Conservation (phyloP, 106 monocot species). For the Alisma plantagoaquatica region DNA sequence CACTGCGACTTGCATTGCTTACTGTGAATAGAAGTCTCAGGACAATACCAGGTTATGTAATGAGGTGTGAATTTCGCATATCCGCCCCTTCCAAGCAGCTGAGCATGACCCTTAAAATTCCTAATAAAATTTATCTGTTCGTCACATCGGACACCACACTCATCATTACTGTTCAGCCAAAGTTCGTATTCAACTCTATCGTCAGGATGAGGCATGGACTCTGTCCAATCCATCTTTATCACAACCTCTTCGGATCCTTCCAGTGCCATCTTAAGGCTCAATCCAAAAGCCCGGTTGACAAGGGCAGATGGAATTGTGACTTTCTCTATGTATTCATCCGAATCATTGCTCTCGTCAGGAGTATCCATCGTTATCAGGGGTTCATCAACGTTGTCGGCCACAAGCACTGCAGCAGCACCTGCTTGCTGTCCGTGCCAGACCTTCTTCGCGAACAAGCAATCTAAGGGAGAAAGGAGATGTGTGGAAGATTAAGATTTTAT, state of each 20-base stretch:
- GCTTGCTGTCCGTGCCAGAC: slow-evolving; percentile 66
- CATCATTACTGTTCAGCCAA: slow-evolving; percentile 83
- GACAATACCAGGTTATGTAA: slow-evolving; percentile 89
- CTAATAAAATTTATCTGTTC: slow-evolving; percentile 78
- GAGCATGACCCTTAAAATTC: slow-evolving; percentile 64
- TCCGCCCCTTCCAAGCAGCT: slow-evolving; percentile 63
- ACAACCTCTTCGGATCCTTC: slow-evolving; percentile 44
- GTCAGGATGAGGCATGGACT: slow-evolving; percentile 79
- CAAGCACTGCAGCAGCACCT: slow-evolving; percentile 58
- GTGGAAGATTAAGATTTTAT: too few species aligned
- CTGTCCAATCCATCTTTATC: slow-evolving; percentile 74
- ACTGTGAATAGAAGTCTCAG: slow-evolving; percentile 50
- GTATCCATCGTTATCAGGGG: slow-evolving; percentile 74
- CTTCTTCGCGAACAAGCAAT: slow-evolving; percentile 58
- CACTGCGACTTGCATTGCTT: slow-evolving; percentile 90
- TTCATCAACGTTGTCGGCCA: slow-evolving; percentile 50
- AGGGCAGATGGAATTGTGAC: slow-evolving; percentile 60
- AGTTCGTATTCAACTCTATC: slow-evolving; percentile 78
- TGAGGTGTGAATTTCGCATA: slow-evolving; percentile 73
- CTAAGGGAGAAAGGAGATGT: slow-evolving; percentile 14
- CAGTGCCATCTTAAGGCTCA: slow-evolving; percentile 50
- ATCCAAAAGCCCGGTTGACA: slow-evolving; percentile 40
- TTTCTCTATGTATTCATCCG: slow-evolving; percentile 28
- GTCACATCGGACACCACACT: slow-evolving; percentile 76
- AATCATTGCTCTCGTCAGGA: slow-evolving; percentile 33